These are phyloP conservation scores for Limnanthes douglasii DNA, from an alignment of 345 rosid species.

Conservation along the genomic window DNA sequence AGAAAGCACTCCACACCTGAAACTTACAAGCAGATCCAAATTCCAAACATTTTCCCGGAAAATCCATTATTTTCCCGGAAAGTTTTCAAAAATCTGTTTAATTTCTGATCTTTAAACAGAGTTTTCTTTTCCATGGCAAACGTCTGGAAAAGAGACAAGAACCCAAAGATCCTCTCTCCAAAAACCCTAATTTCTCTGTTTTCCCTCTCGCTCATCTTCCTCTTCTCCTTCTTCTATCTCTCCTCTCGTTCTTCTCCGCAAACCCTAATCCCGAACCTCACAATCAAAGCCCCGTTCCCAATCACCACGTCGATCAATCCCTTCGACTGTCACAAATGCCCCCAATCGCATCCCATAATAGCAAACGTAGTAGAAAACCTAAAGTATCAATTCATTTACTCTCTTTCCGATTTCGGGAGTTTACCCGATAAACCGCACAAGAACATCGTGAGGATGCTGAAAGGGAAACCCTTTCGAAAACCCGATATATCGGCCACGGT, in stretches of 20 bases:
- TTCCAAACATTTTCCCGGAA: no score
- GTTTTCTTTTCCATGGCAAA: slow-evolving; percentile 35
- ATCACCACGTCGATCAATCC: slow-evolving; percentile 25
- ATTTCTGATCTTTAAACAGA: background rate
- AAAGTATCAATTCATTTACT: slow-evolving; percentile 60
- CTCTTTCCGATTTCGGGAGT: slow-evolving; percentile 75
- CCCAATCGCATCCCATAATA: slow-evolving; percentile 72
- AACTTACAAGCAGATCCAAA: no score
- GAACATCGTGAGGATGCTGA: slow-evolving; percentile 76
- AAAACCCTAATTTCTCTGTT: slow-evolving; percentile 28
- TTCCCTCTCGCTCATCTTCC: slow-evolving; percentile 28
- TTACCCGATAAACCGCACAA: slow-evolving; percentile 93
- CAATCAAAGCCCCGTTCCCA: slow-evolving; percentile 13
- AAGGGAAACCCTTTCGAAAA: slow-evolving; percentile 80
- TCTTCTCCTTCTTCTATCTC: slow-evolving; percentile 28
- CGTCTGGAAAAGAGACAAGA: slow-evolving; percentile 56
- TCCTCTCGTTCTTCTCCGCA: slow-evolving; percentile 11
- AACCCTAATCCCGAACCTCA: slow-evolving; percentile 6
- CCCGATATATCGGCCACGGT: slow-evolving; percentile 85
- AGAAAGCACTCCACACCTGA: no score
- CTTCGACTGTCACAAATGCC: slow-evolving; percentile 54
- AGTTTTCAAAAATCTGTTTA: background rate
- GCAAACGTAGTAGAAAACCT: slow-evolving; percentile 82
- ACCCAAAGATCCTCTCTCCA: slow-evolving; percentile 35
- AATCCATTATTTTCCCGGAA: slow-evolving; percentile 2